These are phyloP conservation scores for Handroanthus guayacan DNA, from an alignment of 257 asterid species.

Conservation along the genomic window DNA sequence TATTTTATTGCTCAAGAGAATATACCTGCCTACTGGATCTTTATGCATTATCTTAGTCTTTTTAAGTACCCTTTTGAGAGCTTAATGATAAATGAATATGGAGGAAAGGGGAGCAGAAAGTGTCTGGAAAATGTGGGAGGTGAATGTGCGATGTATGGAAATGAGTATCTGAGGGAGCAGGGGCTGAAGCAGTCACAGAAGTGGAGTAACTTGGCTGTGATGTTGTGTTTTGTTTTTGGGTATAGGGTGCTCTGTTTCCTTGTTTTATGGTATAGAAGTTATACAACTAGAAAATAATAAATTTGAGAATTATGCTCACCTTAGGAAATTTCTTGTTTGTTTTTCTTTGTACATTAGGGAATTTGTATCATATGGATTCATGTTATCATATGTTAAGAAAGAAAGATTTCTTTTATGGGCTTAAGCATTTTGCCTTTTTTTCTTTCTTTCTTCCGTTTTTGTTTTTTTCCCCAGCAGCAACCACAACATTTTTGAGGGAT, in stretches of 20 bases:
- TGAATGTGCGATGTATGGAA: constrained; percentile 58
- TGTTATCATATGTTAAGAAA: constrained; percentile 24
- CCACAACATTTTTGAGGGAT: no score
- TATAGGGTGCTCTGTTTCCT: constrained; percentile 75
- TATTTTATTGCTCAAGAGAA: constrained; percentile 66
- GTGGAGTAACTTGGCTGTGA: constrained; percentile 77
- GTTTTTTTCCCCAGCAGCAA: no score
- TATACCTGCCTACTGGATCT: constrained; percentile 78
- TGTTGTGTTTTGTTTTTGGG: constrained; percentile 68
- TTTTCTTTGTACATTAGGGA: neutral
- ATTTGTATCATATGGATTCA: constrained; percentile 17
- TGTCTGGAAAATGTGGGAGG: constrained; percentile 60
- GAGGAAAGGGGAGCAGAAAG: constrained; percentile 62
- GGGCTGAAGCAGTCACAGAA: constrained; percentile 63
- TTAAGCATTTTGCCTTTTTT: no score
- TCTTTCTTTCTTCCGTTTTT: no score
- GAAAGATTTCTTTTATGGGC: constrained; percentile 27
- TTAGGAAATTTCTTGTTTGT: neutral
- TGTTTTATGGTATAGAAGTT: constrained; percentile 67
- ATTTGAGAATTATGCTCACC: neutral
- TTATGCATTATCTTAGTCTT: constrained; percentile 88
- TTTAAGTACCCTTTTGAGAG: constrained; percentile 90
- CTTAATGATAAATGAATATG: constrained; percentile 81
- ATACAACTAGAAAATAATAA: constrained; percentile 52
- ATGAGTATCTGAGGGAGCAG: constrained; percentile 63